Evolutionary conservation across 2,329 filamentous ascomycete species (phyloP).

Genomic region (Colletotrichum spaethianum): DNA sequence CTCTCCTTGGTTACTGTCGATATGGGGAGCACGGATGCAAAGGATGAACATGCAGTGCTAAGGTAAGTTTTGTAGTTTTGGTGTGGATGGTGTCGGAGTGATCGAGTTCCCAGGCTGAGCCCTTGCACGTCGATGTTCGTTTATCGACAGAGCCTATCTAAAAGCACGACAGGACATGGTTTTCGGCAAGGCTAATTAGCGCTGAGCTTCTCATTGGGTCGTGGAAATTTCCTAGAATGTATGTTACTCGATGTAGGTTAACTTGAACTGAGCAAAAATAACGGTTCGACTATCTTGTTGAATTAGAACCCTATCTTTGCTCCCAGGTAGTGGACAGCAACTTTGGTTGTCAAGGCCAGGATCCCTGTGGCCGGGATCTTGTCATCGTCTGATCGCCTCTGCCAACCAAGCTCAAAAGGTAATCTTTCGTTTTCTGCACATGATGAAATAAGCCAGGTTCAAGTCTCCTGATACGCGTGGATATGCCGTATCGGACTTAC

Average conservation of each 20-base stretch:
- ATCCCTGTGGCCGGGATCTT: conserved; percentile 26
- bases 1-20: not conserved
- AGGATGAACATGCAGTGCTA: not conserved
- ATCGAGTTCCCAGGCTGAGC: too few relatives aligned
- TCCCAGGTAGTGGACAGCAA: conserved; percentile 19
- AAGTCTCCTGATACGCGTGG: not conserved
- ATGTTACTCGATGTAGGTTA: not conserved
- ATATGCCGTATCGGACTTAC: not conserved
- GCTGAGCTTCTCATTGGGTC: too few relatives aligned
- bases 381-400: conserved; percentile 25
- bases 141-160: too few relatives aligned
- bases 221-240: not conserved
- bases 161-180: too few relatives aligned
- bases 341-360: conserved; percentile 24
- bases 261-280: too few relatives aligned
- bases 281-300: not conserved
- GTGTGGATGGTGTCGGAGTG: not conserved
- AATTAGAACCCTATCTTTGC: conserved; percentile 2
- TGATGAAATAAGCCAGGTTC: not conserved
- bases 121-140: too few relatives aligned
- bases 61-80: not conserved
- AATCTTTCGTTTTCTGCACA: conserved; percentile 19
- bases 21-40: not conserved
- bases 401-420: conserved; percentile 18
- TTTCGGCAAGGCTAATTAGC: too few relatives aligned